Conservation (phyloP, 768 basidiomycete species). For the Tulasnella sp. region DNA sequence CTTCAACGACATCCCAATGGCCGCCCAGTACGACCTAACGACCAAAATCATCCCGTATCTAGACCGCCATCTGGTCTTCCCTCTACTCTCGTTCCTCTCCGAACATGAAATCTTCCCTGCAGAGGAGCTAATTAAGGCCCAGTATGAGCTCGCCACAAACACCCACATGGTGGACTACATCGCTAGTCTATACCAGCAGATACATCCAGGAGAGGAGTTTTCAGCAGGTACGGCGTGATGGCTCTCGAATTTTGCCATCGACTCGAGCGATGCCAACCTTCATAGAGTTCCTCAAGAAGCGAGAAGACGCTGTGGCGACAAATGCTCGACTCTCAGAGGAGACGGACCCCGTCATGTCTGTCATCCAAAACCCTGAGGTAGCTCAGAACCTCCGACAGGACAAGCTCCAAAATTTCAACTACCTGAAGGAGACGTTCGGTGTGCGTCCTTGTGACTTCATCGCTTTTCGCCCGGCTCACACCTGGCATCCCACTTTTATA, state of each 20-base stretch:
- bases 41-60: conserved; percentile 84
- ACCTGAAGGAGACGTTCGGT: conserved; percentile 86
- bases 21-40: conserved; percentile 85
- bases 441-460: conserved; percentile 40
- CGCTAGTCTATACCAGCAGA: conserved; percentile 65
- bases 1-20: neutral
- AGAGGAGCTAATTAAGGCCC: conserved; percentile 75
- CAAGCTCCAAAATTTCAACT: conserved; percentile 91
- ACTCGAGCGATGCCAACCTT: conserved; percentile 3
- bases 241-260: neutral
- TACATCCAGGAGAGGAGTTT: conserved; percentile 62
- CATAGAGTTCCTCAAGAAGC: conserved; percentile 76
- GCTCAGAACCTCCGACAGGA: conserved; percentile 91
- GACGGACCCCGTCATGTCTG: conserved; percentile 87
- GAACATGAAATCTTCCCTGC: conserved; percentile 67
- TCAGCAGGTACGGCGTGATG: conserved; percentile 49
- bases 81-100: conserved; percentile 79
- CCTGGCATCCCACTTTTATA: conserved; percentile 31
- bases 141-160: conserved; percentile 94
- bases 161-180: conserved; percentile 99
- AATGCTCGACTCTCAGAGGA: conserved; percentile 81
- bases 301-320: conserved; percentile 71
- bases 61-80: conserved; percentile 91
- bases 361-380: conserved; percentile 95
- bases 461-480: neutral